Evolutionary conservation across 2,329 filamentous ascomycete genomes (phyloP), one percentile per base, ranked within the genome.

Genomic region (Botrytis tulipae): DNA sequence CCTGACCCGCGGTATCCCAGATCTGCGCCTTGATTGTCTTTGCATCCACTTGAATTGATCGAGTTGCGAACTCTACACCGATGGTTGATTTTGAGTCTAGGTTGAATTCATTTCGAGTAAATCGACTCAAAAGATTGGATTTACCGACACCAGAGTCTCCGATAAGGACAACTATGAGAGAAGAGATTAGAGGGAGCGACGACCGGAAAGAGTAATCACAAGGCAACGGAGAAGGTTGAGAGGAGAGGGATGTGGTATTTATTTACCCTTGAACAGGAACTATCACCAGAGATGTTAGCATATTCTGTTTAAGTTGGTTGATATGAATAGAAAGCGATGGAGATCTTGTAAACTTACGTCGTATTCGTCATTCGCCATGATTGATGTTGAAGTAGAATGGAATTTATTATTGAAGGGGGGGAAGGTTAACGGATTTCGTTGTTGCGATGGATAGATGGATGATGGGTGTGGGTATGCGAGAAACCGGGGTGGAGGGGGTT

Each of bases 21-120:
- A 99, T 99, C 87, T 99, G 96, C 80, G 96, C 96, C 89, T 99
- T 99, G 91, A 99, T 99, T 77, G 96, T 99, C 90, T 99, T 99
- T 82, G 93, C 93, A 85, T 99, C 96, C 82, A 99, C 96, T 86
- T 98, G 95, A 83, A 99, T 99, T 79, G 94, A 98, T 77, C 96
- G 92, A 80, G 96, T 99, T 80, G 97, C 96, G 84, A 99, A 99
- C 86, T 99, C 96, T 84, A 99, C 96, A 81, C 96, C 96, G 86
- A 99, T 99, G 80, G 96, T 99, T 77, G 96, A 98, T 90, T 99
- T 98, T 84, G 95, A 97, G 86, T 99, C 96, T 78, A 98, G 90
- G 86, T 98, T 98, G 92, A 99, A 99, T 86, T 99, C 96, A 85
- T 99, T 98, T 83, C 96, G 94, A 80, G 96, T 98, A 90, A 99